These are phyloP conservation scores for Apiospora kogelbergensis DNA, from an alignment of 2,329 filamentous ascomycete species.

Conservation along the genomic window DNA sequence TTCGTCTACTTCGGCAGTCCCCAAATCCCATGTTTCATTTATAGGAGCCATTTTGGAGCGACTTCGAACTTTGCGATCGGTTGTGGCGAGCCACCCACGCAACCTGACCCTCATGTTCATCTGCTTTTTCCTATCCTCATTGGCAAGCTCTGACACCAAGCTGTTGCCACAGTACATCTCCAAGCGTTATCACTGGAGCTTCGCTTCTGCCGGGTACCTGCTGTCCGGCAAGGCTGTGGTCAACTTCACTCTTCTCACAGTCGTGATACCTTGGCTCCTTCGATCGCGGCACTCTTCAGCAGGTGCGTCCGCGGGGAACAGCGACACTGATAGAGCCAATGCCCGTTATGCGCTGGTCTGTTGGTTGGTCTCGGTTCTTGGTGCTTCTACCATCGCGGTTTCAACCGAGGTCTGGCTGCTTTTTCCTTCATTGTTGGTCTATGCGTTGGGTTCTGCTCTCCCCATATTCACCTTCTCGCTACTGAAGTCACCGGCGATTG, in stretches of 20 bases:
- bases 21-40: constrained; percentile 20
- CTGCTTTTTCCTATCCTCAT: constrained; percentile 47
- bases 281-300: constrained; percentile 20
- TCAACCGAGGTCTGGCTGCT: constrained; percentile 39
- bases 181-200: constrained; percentile 46
- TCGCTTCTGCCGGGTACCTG: constrained; percentile 47
- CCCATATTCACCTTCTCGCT: constrained; percentile 51
- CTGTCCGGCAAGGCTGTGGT: constrained; percentile 48
- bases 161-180: constrained; percentile 52
- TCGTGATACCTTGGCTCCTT: constrained; percentile 41
- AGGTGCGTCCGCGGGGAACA: constrained; percentile 17
- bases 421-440: constrained; percentile 43
- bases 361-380: constrained; percentile 38
- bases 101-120: constrained; percentile 44
- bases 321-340: constrained; percentile 32
- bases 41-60: constrained; percentile 26
- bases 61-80: constrained; percentile 29
- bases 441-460: constrained; percentile 48
- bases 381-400: constrained; percentile 43
- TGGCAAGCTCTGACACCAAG: constrained; percentile 52
- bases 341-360: constrained; percentile 35
- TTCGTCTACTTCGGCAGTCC: constrained; percentile 39
- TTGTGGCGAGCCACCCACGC: constrained; percentile 37
- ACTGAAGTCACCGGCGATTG: constrained; percentile 43
- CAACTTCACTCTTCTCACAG: constrained; percentile 44